Evolutionary conservation across 495 filamentous ascomycete genomes (phyloP), one percentile per base, ranked within the genome.

Genomic region (Physcia stellaris): DNA sequence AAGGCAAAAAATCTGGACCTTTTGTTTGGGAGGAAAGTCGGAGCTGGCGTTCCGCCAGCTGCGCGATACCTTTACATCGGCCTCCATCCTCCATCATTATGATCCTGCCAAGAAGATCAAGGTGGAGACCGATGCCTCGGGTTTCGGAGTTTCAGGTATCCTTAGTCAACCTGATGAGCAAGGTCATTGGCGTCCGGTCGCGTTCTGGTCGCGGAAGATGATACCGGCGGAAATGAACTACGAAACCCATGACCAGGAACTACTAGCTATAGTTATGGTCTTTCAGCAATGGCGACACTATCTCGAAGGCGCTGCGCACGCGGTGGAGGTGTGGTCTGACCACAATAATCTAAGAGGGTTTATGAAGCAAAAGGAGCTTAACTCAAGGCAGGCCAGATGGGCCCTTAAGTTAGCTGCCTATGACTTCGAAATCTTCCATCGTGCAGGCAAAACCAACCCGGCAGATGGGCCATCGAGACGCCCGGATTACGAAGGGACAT

Each of bases 171-270:
- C 13, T 4, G 19, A 42, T 13, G 29, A 28, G 1, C 27, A 29
- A 30, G 33, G 28, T 28, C 31, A 7, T 7, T 15, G 31, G 4
- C 18, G 29, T 7, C 51, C 47, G 19, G 37, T 50, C 6, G 41
- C 41, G 7, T 62, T 46, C 35, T 50, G 34, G 30, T 61, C 47
- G 0, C 50, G 42, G 22, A 56, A 46, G 17, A 35, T 55, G 10
- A 44, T 18, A 7, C 35, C 44, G 1, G 51, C 48, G 1, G 51
- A 64, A 36, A 15, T 22, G 0, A 61, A 62, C 29, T 62, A 61
- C 32, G 16, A 51, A 15, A 57, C 60, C 12, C 36, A 59, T 17
- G 35, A 61, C 26, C 53, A 57, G 29, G 51, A 54, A 33, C 26
- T 59, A 3, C 28, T 61, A 6, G 46, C 39, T 4, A 54, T n/a